Conservation (phyloP, 2,329 filamentous ascomycete genomes). For the Tricladium varicosporioides region DNA sequence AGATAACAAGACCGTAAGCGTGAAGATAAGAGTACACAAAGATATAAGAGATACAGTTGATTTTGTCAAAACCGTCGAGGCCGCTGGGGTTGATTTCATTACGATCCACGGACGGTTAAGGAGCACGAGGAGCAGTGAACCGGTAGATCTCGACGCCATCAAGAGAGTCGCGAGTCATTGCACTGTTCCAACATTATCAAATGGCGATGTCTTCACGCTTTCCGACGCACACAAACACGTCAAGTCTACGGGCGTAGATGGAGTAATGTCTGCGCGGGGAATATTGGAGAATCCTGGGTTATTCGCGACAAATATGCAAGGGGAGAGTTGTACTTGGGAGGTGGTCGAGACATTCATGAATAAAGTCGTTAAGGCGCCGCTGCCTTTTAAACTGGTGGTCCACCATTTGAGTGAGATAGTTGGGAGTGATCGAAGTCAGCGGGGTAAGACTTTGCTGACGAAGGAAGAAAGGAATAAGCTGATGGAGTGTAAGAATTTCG, state of each 20-base stretch:
- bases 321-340: conserved; percentile 46
- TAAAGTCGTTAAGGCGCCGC: conserved; percentile 53
- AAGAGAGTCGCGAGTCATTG: conserved; percentile 42
- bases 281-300: conserved; percentile 66
- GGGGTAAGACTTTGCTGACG: conserved; percentile 45
- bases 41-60: conserved; percentile 57
- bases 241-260: conserved; percentile 43
- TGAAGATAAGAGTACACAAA: conserved; percentile 68
- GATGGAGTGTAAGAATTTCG: conserved; percentile 49
- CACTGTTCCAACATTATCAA: conserved; percentile 62
- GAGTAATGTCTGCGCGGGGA: conserved; percentile 70
- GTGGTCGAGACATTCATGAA: conserved; percentile 63
- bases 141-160: conserved; percentile 62
- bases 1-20: conserved; percentile 51
- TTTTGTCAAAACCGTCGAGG: conserved; percentile 62
- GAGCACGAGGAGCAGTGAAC: conserved; percentile 57
- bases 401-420: conserved; percentile 70
- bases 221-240: conserved; percentile 36
- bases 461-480: conserved; percentile 54
- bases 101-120: conserved; percentile 68
- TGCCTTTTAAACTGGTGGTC: conserved; percentile 61
- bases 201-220: conserved; percentile 67
- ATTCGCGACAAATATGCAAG: conserved; percentile 43
- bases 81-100: conserved; percentile 61
- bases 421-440: conserved; percentile 53